Base-by-base conservation (phyloP, 2,329 filamentous ascomycete species). In the Waltergamsia citrina region DNA sequence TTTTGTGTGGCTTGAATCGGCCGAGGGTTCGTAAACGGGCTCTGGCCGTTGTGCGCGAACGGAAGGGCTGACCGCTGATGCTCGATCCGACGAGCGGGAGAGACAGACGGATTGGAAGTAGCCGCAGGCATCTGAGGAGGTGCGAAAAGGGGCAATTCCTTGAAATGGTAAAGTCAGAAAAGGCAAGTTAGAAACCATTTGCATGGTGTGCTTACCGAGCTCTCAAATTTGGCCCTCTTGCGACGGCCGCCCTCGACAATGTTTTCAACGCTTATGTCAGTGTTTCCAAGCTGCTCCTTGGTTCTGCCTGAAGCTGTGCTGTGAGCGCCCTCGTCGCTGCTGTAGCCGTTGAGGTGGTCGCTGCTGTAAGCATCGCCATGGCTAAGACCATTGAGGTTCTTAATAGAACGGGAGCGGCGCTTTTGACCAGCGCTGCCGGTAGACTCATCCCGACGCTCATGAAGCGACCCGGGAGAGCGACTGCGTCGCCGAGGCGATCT, bases 201-300 rank as follows among this genome's bases (percentile, higher is more conserved):
- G 41, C 10, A n/a, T n/a, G 18, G 11, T 5, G n/a, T 37, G 45
- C 90, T 79, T 81, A 96, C 90, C 61, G 90, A 95, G 66, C 90
- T 96, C 59, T 96, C 90, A 63, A 82, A 82, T 61, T 94, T 95
- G 49, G 90, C 85, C 52, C 87, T 78, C 69, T 96, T 95, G 54
- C 92, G 81, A 59, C 92, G 81, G 45, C 90, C 88, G 52, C 93
- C 92, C 61, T 96, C 90, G 41, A 98, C 84, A 58, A 98, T 96
- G 56, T 98, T 98, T 48, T 95, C 88, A 46, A 95, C 77, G 56
- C 90, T 96, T 52, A 98, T 98, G 48, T 98, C 92, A 12, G 92
- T 94, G 54, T 86, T 95, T 32, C 85, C 87, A 49, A 94, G 76
- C 43, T 86, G 82, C 50, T 95, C 88, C 57, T 85, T 87, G 47